Conservation (phyloP, 169 alveolate species). For the Plasmodium malariae region DNA sequence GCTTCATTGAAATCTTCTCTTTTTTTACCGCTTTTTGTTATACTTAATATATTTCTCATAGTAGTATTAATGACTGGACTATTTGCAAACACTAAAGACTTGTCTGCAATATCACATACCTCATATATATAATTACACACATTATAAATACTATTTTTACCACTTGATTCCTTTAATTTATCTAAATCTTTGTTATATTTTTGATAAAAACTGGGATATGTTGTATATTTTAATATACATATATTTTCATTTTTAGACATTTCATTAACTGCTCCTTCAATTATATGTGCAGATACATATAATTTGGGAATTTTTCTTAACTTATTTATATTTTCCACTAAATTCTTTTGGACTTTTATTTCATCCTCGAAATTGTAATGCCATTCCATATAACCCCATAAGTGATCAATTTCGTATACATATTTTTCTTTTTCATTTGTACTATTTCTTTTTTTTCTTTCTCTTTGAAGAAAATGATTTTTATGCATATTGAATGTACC, state of each 20-base stretch:
- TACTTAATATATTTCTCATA: conserved; percentile 62
- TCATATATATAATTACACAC: conserved; percentile 68
- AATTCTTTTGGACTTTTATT: conserved; percentile 51
- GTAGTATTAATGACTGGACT: conserved; percentile 74
- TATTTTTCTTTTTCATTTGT: conserved; percentile 35
- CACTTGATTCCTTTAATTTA: not conserved
- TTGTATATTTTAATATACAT: conserved; percentile 69
- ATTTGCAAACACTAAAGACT: conserved; percentile 61
- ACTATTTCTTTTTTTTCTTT: not conserved
- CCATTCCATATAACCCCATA: conserved; percentile 77
- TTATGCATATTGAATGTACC: conserved; percentile 43
- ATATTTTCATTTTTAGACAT: conserved; percentile 69
- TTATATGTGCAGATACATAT: conserved; percentile 75
- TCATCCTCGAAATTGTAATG: conserved; percentile 74
- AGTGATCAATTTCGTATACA: conserved; percentile 69
- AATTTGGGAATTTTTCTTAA: conserved; percentile 49
- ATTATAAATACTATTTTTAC: conserved; percentile 43
- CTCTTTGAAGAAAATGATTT: conserved; percentile 35
- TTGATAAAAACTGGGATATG: conserved; percentile 41
- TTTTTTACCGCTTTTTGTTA: conserved; percentile 75
- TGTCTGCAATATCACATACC: conserved; percentile 76
- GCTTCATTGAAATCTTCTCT: conserved; percentile 75
- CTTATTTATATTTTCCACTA: conserved; percentile 37
- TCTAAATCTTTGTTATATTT: conserved; percentile 58
- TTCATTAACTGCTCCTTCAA: conserved; percentile 67